These are phyloP conservation scores for Aurifilum marmelostoma DNA, from an alignment of 2,329 filamentous ascomycete genomes.

Conservation along the genomic window DNA sequence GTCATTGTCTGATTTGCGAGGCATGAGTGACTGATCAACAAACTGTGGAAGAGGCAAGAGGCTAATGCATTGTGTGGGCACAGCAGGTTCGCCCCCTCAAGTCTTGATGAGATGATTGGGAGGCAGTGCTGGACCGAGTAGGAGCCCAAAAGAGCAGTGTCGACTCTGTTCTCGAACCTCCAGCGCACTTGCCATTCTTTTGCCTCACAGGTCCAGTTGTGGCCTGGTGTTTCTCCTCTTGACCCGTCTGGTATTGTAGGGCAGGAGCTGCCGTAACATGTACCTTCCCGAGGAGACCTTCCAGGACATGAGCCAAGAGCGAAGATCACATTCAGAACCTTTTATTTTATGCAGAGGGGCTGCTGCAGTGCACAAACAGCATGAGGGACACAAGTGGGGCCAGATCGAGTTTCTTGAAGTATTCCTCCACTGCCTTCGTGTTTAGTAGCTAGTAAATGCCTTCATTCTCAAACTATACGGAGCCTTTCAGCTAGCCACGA, in stretches of 20 bases:
- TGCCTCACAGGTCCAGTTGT: not conserved
- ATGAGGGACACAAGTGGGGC: not conserved
- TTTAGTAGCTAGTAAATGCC: no score
- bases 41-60: not conserved
- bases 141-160: not conserved
- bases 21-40: not conserved
- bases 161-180: not conserved
- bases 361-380: not conserved
- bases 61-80: not conserved
- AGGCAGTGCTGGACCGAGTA: not conserved
- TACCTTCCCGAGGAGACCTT: no score
- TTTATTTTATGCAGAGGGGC: no score
- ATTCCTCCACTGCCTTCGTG: no score
- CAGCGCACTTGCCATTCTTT: not conserved
- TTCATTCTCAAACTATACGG: not conserved
- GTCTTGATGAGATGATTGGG: not conserved
- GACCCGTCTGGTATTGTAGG: not conserved
- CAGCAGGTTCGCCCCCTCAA: not conserved
- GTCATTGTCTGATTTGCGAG: constrained; percentile 3
- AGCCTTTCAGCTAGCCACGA: not conserved
- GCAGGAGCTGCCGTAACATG: no score
- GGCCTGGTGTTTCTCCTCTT: not conserved
- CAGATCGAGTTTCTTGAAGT: not conserved
- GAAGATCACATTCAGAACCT: no score
- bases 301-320: no score